Base-by-base conservation (phyloP, 2,329 filamentous ascomycete species). In the Colletotrichum sojae region DNA sequence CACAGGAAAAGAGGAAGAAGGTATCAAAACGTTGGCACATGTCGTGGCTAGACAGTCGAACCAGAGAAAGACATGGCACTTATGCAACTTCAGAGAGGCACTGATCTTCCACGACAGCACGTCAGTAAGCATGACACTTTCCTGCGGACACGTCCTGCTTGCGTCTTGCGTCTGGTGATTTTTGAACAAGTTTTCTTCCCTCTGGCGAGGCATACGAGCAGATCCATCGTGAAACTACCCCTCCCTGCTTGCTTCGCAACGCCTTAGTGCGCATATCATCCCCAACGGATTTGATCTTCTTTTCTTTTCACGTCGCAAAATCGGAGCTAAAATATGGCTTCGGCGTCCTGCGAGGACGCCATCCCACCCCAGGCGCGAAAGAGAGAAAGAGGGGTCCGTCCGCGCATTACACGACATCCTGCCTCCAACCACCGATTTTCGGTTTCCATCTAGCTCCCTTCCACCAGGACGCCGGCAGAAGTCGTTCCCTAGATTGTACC, bases 91-190 rank as follows among this genome's bases (percentile, higher is more conserved):
- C 22, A 46, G 22, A 22, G 22, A 27, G 22, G 55, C 40, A 27
- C 55, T 46, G 22, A 56, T 31, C 22, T 25, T 22, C 10, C 40
- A 31, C 4, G 13, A 52, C 31, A 36, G 40, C 46, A 52, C 15
- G 46, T 52, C 20, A 60, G 15, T n/a, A 52, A 52, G 27, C 20
- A 40, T 51, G 16, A 57, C 57, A 52, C 36, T 36, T 60, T 36
- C 15, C 31, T 36, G 31, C 22, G 40, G 40, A 43, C 46, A 27
- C 57, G 40, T 57, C 40, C 55, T 25, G 22, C 22, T 25, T 4
- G 22, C 22, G 22, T 25, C 22, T 25, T 25, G 8, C n/a, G 15
- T 18, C 9, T 48, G 22, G 31, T 8, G 9, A 36, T 12, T 20
- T 6, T 48, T n/a, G n/a, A 9, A 9, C 4, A 46, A 18, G 13